A percentile compares a stretch with the other conserved stretches of the same genome.
Evolutionary conservation across 1,139 yeast species (phyloP).

Genomic region (Yamadazyma pseudoaaseri): DNA sequence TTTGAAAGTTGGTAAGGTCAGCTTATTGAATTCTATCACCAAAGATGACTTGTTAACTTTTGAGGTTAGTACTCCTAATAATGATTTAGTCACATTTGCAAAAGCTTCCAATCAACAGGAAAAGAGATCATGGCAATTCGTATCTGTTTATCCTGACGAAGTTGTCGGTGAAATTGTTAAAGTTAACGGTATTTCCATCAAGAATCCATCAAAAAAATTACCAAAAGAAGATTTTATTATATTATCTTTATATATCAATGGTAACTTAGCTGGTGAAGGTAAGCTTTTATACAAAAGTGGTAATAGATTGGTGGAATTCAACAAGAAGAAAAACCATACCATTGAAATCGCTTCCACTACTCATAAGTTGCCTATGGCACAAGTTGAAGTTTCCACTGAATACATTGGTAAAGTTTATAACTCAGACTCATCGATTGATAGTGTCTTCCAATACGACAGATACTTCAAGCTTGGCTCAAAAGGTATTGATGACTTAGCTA

Average conservation of each 20-base stretch:
- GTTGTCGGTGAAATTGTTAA: constrained; percentile 68
- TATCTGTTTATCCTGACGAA: constrained; percentile 77
- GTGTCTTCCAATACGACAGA: constrained; percentile 55
- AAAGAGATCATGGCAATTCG: constrained; percentile 63
- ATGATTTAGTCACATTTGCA: constrained; percentile 52
- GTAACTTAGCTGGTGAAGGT: constrained; percentile 59
- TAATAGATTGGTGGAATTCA: constrained; percentile 40
- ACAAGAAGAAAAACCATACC: constrained; percentile 33
- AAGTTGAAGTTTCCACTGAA: constrained; percentile 57
- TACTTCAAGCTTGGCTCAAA: constrained; percentile 41
- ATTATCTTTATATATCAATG: constrained; percentile 64
- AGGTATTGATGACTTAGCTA: constrained; percentile 46
- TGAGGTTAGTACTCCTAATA: constrained; percentile 47
- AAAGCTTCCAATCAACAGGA: constrained; percentile 68
- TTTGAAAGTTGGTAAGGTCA: constrained; percentile 54
- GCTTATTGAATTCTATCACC: constrained; percentile 28
- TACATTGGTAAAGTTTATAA: constrained; percentile 73
- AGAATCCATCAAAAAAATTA: constrained; percentile 28
- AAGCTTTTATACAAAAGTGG: constrained; percentile 42
- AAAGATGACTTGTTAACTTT: constrained; percentile 46
- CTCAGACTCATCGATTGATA: constrained; percentile 56
- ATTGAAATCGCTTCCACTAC: constrained; percentile 35
- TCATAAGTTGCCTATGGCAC: constrained; percentile 43
- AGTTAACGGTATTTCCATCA: constrained; percentile 55
- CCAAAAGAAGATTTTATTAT: constrained; percentile 54